Conservation (phyloP, 345 rosid species). For the Kernera saxatilis region DNA sequence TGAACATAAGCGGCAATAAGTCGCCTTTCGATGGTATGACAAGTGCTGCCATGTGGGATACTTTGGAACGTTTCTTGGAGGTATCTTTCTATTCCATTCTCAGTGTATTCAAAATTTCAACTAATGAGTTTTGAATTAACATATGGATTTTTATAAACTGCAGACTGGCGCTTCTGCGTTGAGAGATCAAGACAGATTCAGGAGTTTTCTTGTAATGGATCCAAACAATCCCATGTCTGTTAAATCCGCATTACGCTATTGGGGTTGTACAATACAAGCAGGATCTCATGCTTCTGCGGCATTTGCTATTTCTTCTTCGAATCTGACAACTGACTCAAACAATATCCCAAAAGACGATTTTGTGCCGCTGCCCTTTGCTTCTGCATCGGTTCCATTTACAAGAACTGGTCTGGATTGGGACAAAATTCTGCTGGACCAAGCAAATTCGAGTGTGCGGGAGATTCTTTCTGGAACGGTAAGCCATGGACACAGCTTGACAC, state of each 20-base stretch:
- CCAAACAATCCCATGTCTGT: constrained; percentile 51
- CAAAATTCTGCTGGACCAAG: constrained; percentile 35
- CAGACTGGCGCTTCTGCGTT: constrained; percentile 61
- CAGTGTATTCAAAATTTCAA: not conserved
- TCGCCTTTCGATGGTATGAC: constrained; percentile 42
- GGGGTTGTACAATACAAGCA: constrained; percentile 87
- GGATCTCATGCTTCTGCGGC: constrained; percentile 74
- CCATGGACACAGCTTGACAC: constrained; percentile 20
- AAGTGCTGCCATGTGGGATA: constrained; percentile 73
- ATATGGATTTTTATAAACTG: constrained; percentile 9
- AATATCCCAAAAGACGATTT: constrained; percentile 43
- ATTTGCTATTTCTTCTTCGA: constrained; percentile 29
- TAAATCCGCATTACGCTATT: constrained; percentile 62
- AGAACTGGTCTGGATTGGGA: constrained; percentile 51
- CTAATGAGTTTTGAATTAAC: not conserved
- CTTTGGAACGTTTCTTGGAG: constrained; percentile 59
- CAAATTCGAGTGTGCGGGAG: constrained; percentile 39
- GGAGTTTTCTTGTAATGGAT: constrained; percentile 70
- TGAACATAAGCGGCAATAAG: constrained; percentile 45
- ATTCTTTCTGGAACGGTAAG: constrained; percentile 42
- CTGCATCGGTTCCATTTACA: constrained; percentile 45
- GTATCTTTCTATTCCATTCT: constrained; percentile 31
- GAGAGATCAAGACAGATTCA: constrained; percentile 41
- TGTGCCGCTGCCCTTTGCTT: constrained; percentile 58
- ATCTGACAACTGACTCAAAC: constrained; percentile 13